Conservation (phyloP, 805 yeast species). For the Kockiozyma suomiensis region DNA sequence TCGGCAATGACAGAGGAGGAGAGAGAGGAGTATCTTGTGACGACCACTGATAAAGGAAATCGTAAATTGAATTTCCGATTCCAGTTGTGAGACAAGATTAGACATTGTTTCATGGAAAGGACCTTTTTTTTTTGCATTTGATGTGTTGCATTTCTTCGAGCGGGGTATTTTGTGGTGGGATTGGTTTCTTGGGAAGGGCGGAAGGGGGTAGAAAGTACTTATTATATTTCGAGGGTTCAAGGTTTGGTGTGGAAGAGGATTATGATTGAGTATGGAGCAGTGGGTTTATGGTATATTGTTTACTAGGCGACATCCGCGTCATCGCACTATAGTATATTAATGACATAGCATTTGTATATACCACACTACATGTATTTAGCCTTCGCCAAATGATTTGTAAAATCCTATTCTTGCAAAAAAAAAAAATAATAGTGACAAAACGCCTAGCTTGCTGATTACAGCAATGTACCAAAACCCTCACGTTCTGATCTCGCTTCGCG, state of each 20-base stretch:
- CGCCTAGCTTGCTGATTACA: background rate
- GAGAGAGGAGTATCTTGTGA: constrained; percentile 50
- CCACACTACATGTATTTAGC: no score
- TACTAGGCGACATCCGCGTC: no score
- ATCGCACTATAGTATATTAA: no score
- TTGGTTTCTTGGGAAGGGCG: background rate
- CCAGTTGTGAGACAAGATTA: constrained; percentile 9
- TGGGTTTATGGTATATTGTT: no score
- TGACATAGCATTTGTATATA: no score
- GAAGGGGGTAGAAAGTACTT: background rate
- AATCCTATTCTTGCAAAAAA: no score
- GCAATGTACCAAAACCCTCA: background rate
- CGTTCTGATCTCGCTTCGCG: background rate
- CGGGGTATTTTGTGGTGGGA: background rate
- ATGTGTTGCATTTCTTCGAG: background rate
- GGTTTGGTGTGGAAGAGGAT: no score
- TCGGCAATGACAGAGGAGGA: constrained; percentile 52
- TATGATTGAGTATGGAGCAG: no score
- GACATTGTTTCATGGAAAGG: background rate
- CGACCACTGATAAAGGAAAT: constrained; percentile 57
- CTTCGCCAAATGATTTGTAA: no score
- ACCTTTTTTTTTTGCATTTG: background rate
- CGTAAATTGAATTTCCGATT: constrained; percentile 57
- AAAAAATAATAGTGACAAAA: no score
- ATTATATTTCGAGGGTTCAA: no score